These are phyloP conservation scores for Schoenoplectus triqueter DNA, from an alignment of 202 grass and related monocot genomes.

Conservation along the genomic window DNA sequence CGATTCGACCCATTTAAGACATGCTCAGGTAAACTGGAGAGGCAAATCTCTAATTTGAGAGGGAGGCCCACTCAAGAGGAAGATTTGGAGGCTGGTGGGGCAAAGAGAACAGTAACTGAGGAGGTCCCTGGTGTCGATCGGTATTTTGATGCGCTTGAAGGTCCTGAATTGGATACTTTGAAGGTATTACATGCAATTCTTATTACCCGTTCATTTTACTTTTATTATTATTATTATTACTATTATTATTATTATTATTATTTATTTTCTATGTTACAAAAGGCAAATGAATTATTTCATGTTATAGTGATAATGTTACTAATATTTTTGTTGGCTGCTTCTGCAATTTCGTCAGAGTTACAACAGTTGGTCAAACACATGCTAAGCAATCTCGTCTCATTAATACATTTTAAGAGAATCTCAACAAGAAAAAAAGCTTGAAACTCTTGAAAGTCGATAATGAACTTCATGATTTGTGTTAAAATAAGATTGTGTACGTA, in stretches of 20 bases:
- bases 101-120: slow-evolving; percentile 49
- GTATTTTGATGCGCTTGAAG: slow-evolving; percentile 88
- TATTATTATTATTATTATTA: no score
- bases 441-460: not conserved
- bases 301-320: not conserved
- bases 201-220: not conserved
- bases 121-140: slow-evolving; percentile 67
- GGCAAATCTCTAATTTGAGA: slow-evolving; percentile 74
- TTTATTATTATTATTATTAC: no score
- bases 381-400: not conserved
- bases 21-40: slow-evolving; percentile 82
- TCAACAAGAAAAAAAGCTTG: not conserved
- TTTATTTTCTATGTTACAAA: not conserved
- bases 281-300: not conserved
- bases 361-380: slow-evolving; percentile 14
- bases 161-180: slow-evolving; percentile 84
- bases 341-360: not conserved
- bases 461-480: not conserved
- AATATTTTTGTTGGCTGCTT: not conserved
- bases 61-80: slow-evolving; percentile 47
- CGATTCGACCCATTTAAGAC: slow-evolving; percentile 85
- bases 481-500: no score
- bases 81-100: not conserved
- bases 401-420: not conserved
- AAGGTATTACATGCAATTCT: slow-evolving; percentile 41